These are phyloP conservation scores for Anthoceros angustus DNA, from an alignment of 225 moss, liverwort and hornwort genomes.

Conservation along the genomic window DNA sequence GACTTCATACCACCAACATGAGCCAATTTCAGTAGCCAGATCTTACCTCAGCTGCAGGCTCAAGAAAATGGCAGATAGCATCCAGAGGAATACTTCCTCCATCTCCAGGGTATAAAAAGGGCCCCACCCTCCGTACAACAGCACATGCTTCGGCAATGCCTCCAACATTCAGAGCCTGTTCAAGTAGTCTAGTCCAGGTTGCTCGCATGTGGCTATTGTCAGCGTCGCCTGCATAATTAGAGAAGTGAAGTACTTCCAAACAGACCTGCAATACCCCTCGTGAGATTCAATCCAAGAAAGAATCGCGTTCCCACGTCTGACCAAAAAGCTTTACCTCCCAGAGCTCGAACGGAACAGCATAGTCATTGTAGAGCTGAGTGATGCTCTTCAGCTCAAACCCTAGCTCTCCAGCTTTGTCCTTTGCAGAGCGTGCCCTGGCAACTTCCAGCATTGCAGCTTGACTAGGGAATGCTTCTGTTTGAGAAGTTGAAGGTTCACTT, in stretches of 20 bases:
- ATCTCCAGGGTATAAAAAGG: conserved; percentile 79
- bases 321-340: conserved; percentile 61
- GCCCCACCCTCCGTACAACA: conserved; percentile 66
- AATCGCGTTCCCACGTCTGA: not conserved
- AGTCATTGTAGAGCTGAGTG: conserved; percentile 95
- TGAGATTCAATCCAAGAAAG: not conserved
- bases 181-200: conserved; percentile 90
- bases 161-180: conserved; percentile 73
- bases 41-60: conserved; percentile 75
- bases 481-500: conserved; percentile 29
- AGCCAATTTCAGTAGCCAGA: not conserved
- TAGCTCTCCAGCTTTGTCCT: conserved; percentile 66
- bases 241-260: conserved; percentile 88
- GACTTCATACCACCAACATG: not conserved
- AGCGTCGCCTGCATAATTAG: conserved; percentile 94
- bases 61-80: conserved; percentile 77
- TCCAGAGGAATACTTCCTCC: conserved; percentile 91
- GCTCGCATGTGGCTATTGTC: conserved; percentile 98
- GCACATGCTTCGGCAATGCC: conserved; percentile 88
- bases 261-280: conserved; percentile 49
- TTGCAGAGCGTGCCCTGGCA: conserved; percentile 24
- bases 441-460: conserved; percentile 33
- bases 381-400: conserved; percentile 87
- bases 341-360: conserved; percentile 81
- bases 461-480: conserved; percentile 41